Conservation (phyloP, 768 basidiomycete genomes). For the Auriscalpium vulgare region DNA sequence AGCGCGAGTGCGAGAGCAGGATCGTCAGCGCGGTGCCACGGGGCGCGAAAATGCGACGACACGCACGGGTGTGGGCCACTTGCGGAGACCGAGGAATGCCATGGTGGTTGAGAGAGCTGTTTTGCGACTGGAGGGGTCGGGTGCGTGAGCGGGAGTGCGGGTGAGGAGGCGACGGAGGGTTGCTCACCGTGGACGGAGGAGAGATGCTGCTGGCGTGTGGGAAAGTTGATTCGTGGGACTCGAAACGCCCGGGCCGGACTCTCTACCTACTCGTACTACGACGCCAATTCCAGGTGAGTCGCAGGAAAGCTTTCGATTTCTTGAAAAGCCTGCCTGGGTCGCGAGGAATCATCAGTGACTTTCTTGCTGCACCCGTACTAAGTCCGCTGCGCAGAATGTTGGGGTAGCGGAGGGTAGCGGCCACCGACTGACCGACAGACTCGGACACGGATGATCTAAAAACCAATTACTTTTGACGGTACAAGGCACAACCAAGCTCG, state of each 20-base stretch:
- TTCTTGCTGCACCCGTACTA: no score
- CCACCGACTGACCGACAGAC: no score
- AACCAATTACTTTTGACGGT: no score
- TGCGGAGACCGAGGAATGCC: conserved; percentile 74
- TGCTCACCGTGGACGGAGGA: not conserved
- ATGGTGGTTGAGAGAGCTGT: conserved; percentile 25
- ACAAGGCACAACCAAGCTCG: no score
- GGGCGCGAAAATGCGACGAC: not conserved
- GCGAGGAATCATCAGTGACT: not conserved
- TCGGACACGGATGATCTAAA: no score
- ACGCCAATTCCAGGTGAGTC: not conserved
- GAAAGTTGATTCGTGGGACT: not conserved
- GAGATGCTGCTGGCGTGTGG: not conserved
- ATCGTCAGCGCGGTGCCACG: no score
- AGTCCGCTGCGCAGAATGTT: no score
- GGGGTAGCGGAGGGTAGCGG: no score
- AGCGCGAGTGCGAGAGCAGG: not conserved
- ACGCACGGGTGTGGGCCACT: conserved; percentile 74
- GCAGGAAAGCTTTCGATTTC: not conserved
- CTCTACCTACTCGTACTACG: not conserved
- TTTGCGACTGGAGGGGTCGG: not conserved
- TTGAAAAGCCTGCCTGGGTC: not conserved
- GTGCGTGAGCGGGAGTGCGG: not conserved
- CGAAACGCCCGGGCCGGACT: not conserved
- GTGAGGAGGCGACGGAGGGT: not conserved